phyloP scores from a whole-genome alignment of 148 eudicot genomes.

The Persicaria maculosa region DNA sequence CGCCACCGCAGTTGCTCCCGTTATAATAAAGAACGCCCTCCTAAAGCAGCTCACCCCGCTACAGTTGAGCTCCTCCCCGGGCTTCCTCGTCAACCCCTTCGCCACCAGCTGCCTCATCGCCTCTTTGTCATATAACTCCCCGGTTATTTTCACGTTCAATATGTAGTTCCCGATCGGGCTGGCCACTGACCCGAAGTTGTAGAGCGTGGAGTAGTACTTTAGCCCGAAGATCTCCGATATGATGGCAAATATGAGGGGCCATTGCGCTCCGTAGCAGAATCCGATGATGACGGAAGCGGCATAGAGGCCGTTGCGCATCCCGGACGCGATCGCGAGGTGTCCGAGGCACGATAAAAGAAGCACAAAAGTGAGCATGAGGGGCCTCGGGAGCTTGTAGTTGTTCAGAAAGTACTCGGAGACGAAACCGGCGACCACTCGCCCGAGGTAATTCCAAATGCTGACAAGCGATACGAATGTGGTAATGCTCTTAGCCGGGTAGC shows the following conservation, averaged over 20 bases:
- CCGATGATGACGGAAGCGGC: conserved; percentile 9
- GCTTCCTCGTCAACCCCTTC: conserved; percentile 17
- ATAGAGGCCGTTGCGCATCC: conserved; percentile 18
- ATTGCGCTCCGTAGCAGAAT: conserved; percentile 18
- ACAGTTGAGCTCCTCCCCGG: conserved; percentile 16
- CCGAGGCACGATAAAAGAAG: conserved; percentile 19
- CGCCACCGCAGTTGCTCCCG: conserved; percentile 22
- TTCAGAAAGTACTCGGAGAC: conserved; percentile 19
- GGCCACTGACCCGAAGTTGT: conserved; percentile 20
- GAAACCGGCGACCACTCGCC: conserved; percentile 24
- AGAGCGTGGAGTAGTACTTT: conserved; percentile 24
- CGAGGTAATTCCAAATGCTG: conserved; percentile 35
- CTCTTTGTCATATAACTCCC: conserved; percentile 21
- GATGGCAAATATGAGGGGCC: conserved; percentile 21
- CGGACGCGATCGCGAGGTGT: conserved; percentile 20
- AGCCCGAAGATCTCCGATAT: conserved; percentile 29
- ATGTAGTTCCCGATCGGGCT: conserved; percentile 22
- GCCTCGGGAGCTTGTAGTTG: conserved; percentile 27
- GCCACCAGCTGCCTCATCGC: conserved; percentile 19
- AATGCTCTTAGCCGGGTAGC: conserved; percentile 19
- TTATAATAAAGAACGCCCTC: conserved; percentile 23
- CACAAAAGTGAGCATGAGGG: conserved; percentile 21
- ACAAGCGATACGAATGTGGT: conserved; percentile 26
- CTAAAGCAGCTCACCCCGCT: conserved; percentile 19
- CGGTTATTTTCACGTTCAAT: conserved; percentile 20